Evolutionary conservation across 1,284 basidiomycete species (phyloP).

Genomic region (Vanrija humicola): DNA sequence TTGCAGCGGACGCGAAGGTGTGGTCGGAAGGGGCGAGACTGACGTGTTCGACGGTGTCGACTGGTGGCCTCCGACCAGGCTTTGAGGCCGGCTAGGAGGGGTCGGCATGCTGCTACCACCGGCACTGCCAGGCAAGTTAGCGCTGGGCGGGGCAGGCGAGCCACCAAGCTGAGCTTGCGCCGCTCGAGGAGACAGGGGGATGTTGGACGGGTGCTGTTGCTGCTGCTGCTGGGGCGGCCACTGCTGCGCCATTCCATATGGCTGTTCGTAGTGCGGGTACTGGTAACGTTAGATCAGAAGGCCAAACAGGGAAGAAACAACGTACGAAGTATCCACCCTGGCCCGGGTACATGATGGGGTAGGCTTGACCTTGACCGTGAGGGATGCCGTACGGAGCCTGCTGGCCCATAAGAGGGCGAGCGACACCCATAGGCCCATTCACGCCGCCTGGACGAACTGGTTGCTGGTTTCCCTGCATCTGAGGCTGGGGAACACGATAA

Average conservation of each 20-base stretch:
- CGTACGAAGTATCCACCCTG: conserved; percentile 35
- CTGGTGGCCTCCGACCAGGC: conserved; percentile 26
- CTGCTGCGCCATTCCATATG: conserved; percentile 23
- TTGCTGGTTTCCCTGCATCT: conserved; percentile 18
- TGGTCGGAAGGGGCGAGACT: conserved; percentile 28
- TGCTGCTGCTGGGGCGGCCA: conserved; percentile 29
- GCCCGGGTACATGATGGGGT: conserved; percentile 37
- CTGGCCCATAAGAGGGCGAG: conserved; percentile 17
- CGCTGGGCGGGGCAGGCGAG: conserved; percentile 28
- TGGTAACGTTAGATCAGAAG: neutral
- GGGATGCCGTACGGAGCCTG: conserved; percentile 26
- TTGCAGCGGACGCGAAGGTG: conserved; percentile 29
- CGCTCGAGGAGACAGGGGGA: conserved; percentile 36
- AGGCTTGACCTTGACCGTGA: conserved; percentile 29
- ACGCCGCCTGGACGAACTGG: conserved; percentile 9
- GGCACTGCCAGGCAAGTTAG: conserved; percentile 27
- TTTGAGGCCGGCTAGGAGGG: conserved; percentile 36
- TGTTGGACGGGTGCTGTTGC: conserved; percentile 25
- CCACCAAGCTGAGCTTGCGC: conserved; percentile 25
- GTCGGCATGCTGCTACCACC: conserved; percentile 36
- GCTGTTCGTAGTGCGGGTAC: conserved; percentile 20
- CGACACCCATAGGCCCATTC: conserved; percentile 8
- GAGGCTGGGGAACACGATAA: conserved; percentile 21
- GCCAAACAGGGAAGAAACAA: conserved; percentile 1
- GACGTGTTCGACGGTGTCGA: conserved; percentile 26